A percentile compares a stretch with the other conserved stretches of the same genome.
phyloP scores from a whole-genome alignment of 805 yeast species.

The Candida boleticola region DNA sequence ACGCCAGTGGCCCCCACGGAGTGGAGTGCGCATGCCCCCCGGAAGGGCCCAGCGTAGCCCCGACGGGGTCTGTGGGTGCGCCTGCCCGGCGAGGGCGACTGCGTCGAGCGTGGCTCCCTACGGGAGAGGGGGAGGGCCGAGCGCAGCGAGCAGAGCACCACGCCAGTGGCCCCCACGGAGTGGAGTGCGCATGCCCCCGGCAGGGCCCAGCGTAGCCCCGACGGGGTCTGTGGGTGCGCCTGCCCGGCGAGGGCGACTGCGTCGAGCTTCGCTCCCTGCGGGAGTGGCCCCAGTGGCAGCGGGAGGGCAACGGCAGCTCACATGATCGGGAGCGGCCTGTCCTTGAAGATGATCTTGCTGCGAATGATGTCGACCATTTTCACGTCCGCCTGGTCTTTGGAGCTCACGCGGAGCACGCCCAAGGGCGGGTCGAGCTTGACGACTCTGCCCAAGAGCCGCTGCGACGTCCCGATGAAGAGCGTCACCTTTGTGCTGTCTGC shows the following conservation, averaged over 20 bases:
- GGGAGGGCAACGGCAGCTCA: too few relatives aligned
- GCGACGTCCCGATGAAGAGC: constrained; percentile 65
- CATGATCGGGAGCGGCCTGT: constrained; percentile 79
- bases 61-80: not conserved
- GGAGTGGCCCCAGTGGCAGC: too few relatives aligned
- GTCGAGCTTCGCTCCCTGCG: too few relatives aligned
- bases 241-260: too few relatives aligned
- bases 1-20: not conserved
- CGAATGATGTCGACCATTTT: constrained; percentile 58
- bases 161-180: not conserved
- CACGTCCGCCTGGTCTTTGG: constrained; percentile 26
- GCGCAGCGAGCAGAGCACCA: too few relatives aligned
- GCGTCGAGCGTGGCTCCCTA: not conserved
- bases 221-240: too few relatives aligned
- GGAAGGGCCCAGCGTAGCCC: not conserved
- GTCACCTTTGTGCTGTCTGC: constrained; percentile 45
- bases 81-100: not conserved
- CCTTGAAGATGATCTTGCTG: constrained; percentile 59
- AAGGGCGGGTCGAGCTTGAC: constrained; percentile 62
- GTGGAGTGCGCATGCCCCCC: not conserved
- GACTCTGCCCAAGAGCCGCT: constrained; percentile 61
- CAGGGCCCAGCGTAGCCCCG: not conserved
- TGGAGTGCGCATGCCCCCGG: not conserved
- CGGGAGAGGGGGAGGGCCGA: too few relatives aligned
- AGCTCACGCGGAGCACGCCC: constrained; percentile 54